Conservation (phyloP, 305 asterid genomes). For the Fraxinus ornus region DNA sequence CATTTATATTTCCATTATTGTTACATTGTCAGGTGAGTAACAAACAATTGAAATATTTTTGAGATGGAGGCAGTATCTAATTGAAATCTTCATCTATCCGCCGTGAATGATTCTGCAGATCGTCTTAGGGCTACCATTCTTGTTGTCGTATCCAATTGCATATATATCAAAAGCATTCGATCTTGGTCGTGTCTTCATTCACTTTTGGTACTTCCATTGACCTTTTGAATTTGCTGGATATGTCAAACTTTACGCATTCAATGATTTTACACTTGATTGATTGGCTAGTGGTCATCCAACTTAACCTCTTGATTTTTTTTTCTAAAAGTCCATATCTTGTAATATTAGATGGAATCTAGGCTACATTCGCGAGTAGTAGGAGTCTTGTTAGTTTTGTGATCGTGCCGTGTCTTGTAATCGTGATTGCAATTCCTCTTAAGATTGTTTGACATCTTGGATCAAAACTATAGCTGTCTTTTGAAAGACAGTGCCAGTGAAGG, state of each 20-base stretch:
- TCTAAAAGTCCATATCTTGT: background rate
- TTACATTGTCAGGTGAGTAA: constrained; percentile 28
- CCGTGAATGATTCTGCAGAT: constrained; percentile 63
- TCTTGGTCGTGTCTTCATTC: constrained; percentile 92
- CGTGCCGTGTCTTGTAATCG: background rate
- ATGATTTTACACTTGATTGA: constrained; percentile 8
- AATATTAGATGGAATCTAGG: background rate
- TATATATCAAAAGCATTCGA: constrained; percentile 83
- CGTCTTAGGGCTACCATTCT: constrained; percentile 74
- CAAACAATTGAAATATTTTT: background rate
- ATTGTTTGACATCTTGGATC: background rate
- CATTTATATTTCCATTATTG: background rate
- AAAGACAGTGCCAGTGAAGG: background rate
- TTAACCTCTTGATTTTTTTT: background rate
- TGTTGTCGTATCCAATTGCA: constrained; percentile 61
- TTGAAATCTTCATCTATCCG: constrained; percentile 28
- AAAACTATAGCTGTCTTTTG: background rate
- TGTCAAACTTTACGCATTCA: constrained; percentile 1
- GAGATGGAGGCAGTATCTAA: constrained; percentile 24
- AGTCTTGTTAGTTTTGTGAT: background rate
- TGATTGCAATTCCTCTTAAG: background rate
- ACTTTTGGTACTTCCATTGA: constrained; percentile 62
- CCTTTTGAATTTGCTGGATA: constrained; percentile 3
- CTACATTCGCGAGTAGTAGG: background rate
- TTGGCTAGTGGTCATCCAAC: background rate